Evolutionary conservation across 2,329 filamentous ascomycete species (phyloP).

Genomic region (Thielaviopsis ethacetica): DNA sequence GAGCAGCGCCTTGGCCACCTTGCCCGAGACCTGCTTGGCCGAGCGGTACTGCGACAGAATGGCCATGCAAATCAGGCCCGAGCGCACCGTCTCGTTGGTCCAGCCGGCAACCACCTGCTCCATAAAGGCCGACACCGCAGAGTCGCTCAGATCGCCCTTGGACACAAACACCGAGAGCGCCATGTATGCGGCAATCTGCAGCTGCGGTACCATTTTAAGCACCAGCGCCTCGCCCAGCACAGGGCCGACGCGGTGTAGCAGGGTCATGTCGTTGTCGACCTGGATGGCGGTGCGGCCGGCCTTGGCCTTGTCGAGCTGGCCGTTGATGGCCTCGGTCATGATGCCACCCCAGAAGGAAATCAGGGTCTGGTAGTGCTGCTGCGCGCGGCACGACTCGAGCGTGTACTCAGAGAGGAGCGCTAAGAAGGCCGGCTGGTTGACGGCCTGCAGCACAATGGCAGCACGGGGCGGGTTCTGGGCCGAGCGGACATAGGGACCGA

Average conservation of each 20-base stretch:
- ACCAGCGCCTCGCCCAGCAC: conserved; percentile 62
- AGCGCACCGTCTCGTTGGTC: conserved; percentile 53
- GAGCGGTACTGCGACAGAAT: conserved; percentile 69
- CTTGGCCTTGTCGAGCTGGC: conserved; percentile 59
- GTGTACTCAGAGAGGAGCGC: conserved; percentile 63
- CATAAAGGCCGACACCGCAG: conserved; percentile 73
- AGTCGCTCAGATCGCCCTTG: conserved; percentile 65
- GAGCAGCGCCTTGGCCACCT: conserved; percentile 52
- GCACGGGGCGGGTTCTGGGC: conserved; percentile 62
- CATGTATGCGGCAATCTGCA: conserved; percentile 85
- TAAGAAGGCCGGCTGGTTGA: conserved; percentile 62
- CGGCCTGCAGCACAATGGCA: conserved; percentile 68
- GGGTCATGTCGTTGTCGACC: conserved; percentile 62
- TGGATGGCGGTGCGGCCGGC: conserved; percentile 65
- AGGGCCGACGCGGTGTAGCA: conserved; percentile 51
- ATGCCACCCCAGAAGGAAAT: conserved; percentile 85
- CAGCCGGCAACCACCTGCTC: conserved; percentile 69
- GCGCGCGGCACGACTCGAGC: conserved; percentile 52
- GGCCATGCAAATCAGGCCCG: conserved; percentile 64
- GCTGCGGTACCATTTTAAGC: conserved; percentile 57
- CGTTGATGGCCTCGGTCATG: conserved; percentile 69
- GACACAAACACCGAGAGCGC: conserved; percentile 71
- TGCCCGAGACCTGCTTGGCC: conserved; percentile 49
- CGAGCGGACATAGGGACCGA: conserved; percentile 71
- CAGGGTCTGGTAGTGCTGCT: conserved; percentile 60